Evolutionary conservation across 1,139 yeast species (phyloP), one percentile per base, ranked within the genome.

Genomic region (Scheffersomyces insectosa): DNA sequence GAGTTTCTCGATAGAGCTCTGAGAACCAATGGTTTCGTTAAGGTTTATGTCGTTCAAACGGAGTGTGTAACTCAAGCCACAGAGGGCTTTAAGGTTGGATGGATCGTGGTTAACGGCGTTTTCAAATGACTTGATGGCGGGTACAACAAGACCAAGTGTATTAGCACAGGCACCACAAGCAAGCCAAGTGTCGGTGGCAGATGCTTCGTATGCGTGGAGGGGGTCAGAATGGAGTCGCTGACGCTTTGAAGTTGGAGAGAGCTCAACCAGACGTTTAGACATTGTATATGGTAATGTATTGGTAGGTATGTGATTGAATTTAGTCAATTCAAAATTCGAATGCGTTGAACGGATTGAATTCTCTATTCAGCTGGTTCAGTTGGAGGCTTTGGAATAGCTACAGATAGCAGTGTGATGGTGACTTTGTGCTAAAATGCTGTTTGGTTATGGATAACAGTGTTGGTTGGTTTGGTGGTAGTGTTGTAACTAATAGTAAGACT

Each of bases 81-180:
- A 59, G 4, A 79, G 59, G 0, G 80, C 79, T 3, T 56, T 63
- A 7, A 63, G 48, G 47, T 68, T 68, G 34, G 70, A 60, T 3
- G 81, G 78, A 29, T 69, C 70, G 50, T 74, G 75, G 42, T 57
- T 61, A 9, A 78, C 63, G 0, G 80, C 82, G 25, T 63, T 57
- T 50, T 78, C 82, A 48, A 62, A 79, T 11, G 80, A 68, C 42
- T 64, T 65, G 25, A 76, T 68, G 4, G 82, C 81, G 4, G 68
- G 53, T 3, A 61, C 58, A 14, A 63, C 62, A 3, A 72, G 56
- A 3, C 79, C 79, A 38, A 79, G 54, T 2, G 75, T 57, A 36
- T 65, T 56, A 14, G 84, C 82, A 55, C 83, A 76, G 33, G 66
- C 63, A 2, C 82, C 85, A 41, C 79, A 70, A 7, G 73, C 66